phyloP scores from a whole-genome alignment of 371 early-diverging fungal genomes.

The Mucor sp. region DNA sequence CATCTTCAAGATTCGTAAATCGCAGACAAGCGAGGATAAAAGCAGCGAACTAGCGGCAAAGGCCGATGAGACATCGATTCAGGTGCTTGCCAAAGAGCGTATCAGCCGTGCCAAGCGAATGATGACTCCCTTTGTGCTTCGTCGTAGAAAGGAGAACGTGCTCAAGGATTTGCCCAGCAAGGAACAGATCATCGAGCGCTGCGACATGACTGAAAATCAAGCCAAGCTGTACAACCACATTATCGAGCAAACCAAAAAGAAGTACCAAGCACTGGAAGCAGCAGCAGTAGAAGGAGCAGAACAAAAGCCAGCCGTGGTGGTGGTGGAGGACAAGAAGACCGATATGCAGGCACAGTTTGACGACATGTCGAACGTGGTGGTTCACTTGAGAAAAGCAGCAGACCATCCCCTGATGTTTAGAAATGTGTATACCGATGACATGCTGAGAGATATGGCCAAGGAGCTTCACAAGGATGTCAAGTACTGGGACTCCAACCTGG shows the following conservation, averaged over 20 bases:
- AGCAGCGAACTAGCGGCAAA: not conserved
- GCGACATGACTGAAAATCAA: slow-evolving; percentile 49
- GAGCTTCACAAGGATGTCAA: slow-evolving; percentile 52
- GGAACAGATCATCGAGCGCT: slow-evolving; percentile 46
- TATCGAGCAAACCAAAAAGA: slow-evolving; percentile 38
- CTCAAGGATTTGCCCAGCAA: slow-evolving; percentile 73
- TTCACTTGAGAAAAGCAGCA: slow-evolving; percentile 86
- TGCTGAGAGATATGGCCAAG: slow-evolving; percentile 68
- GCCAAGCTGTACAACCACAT: slow-evolving; percentile 43
- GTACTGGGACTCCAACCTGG: slow-evolving; percentile 68
- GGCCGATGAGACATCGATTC: slow-evolving; percentile 22
- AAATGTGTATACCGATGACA: slow-evolving; percentile 57
- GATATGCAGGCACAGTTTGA: slow-evolving; percentile 26
- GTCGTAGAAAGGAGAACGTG: slow-evolving; percentile 73
- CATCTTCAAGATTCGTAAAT: slow-evolving; percentile 56
- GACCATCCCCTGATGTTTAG: slow-evolving; percentile 86
- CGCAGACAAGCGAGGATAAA: slow-evolving; percentile 25
- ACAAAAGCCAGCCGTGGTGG: not conserved
- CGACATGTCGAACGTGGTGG: slow-evolving; percentile 65
- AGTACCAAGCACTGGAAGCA: slow-evolving; percentile 4
- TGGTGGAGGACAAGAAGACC: not conserved
- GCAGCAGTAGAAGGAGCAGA: not conserved
- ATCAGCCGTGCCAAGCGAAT: slow-evolving; percentile 72
- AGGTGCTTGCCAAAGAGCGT: slow-evolving; percentile 58
- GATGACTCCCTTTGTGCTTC: slow-evolving; percentile 82